Percentiles rank a stretch among this genome's conserved stretches.
phyloP scores from a whole-genome alignment of 1,139 yeast species.

The Barnettozyma hawaiiensis region DNA sequence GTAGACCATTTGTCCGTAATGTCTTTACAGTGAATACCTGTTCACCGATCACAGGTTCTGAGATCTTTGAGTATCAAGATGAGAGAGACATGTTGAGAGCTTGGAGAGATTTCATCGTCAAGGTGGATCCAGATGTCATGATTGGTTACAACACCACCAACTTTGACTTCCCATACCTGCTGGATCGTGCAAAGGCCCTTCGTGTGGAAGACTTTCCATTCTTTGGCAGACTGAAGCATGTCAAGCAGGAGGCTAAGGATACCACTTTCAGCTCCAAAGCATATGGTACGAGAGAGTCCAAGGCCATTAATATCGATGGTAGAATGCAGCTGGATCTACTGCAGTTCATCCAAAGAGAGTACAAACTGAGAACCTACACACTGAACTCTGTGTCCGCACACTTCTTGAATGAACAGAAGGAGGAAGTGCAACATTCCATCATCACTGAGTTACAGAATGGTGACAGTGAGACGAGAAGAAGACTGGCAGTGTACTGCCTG shows the following conservation, averaged over 20 bases:
- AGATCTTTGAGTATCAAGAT: conserved; percentile 66
- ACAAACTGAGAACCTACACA: conserved; percentile 89
- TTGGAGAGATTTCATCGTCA: conserved; percentile 81
- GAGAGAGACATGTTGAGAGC: conserved; percentile 79
- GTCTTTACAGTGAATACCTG: conserved; percentile 93
- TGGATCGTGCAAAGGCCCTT: conserved; percentile 81
- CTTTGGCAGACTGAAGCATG: conserved; percentile 68
- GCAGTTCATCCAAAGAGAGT: conserved; percentile 91
- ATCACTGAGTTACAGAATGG: conserved; percentile 95
- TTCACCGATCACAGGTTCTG: conserved; percentile 90
- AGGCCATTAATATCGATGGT: conserved; percentile 89
- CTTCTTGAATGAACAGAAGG: conserved; percentile 92
- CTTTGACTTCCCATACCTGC: conserved; percentile 88
- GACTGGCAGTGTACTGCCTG: conserved; percentile 94
- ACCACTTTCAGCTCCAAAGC: conserved; percentile 90
- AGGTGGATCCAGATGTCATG: conserved; percentile 91
- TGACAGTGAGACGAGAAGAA: conserved; percentile 82
- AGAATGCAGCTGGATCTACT: conserved; percentile 91
- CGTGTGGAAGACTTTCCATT: conserved; percentile 67
- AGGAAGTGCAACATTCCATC: conserved; percentile 95
- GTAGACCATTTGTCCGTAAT: conserved; percentile 85
- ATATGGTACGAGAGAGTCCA: conserved; percentile 92
- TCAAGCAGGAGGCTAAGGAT: conserved; percentile 74
- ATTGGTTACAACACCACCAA: conserved; percentile 95
- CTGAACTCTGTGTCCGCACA: conserved; percentile 94